phyloP scores from a whole-genome alignment of 257 asterid genomes.

The Mentha longifolia region DNA sequence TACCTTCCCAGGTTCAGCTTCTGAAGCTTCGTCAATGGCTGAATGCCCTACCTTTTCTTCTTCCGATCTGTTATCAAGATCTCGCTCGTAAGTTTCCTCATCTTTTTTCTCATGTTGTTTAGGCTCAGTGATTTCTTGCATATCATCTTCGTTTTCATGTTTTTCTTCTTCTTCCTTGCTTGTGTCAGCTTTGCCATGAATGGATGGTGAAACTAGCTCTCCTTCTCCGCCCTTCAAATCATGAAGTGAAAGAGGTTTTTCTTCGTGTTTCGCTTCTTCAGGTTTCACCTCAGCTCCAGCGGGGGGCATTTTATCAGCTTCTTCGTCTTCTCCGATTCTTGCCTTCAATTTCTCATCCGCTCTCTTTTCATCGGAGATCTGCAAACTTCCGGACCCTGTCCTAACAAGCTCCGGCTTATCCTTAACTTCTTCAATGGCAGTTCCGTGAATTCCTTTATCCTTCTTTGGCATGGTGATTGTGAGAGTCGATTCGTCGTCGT shows the following conservation, averaged over 20 bases:
- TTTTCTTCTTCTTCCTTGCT: constrained; percentile 22
- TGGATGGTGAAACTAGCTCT: neutral
- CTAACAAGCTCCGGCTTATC: constrained; percentile 47
- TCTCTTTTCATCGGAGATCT: constrained; percentile 42
- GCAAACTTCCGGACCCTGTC: constrained; percentile 45
- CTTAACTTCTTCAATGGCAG: constrained; percentile 58
- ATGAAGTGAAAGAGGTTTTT: constrained; percentile 8
- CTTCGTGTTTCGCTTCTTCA: neutral
- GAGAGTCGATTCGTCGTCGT: constrained; percentile 59
- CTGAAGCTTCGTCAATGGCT: constrained; percentile 30
- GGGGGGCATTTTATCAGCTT: constrained; percentile 2
- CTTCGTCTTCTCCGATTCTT: constrained; percentile 20
- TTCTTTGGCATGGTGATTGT: constrained; percentile 76
- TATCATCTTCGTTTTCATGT: constrained; percentile 1
- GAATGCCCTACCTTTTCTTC: constrained; percentile 21
- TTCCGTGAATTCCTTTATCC: constrained; percentile 63
- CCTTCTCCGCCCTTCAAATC: constrained; percentile 7
- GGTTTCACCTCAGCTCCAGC: neutral
- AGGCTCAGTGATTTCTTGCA: constrained; percentile 20
- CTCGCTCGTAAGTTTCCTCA: constrained; percentile 21
- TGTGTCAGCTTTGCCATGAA: neutral
- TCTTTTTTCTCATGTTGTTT: constrained; percentile 4
- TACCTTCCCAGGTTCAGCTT: constrained; percentile 19
- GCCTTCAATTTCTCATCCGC: constrained; percentile 10
- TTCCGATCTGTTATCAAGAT: constrained; percentile 25